Conservation (phyloP, 768 basidiomycete species). For the Russula ochroleuca region DNA sequence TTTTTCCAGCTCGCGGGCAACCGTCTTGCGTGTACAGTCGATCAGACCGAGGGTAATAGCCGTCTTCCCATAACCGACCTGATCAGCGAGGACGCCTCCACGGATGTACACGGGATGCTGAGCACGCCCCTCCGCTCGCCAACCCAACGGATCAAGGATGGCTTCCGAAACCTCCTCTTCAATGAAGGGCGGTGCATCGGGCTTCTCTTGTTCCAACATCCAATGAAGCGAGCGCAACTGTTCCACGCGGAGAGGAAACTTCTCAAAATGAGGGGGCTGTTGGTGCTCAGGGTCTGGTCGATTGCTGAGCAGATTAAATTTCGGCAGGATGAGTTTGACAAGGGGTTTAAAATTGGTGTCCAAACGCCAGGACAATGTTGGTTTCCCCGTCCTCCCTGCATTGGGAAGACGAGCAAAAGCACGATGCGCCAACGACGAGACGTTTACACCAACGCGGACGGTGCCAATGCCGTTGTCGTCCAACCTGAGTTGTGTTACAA, state of each 20-base stretch:
- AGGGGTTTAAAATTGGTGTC: slow-evolving; percentile 71
- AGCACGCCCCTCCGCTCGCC: slow-evolving; percentile 92
- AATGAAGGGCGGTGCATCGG: slow-evolving; percentile 63
- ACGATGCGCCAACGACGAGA: slow-evolving; percentile 81
- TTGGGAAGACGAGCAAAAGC: slow-evolving; percentile 76
- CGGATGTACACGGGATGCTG: slow-evolving; percentile 68
- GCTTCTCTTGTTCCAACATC: slow-evolving; percentile 82
- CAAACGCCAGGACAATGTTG: slow-evolving; percentile 71
- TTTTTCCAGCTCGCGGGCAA: slow-evolving; percentile 55
- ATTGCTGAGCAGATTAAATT: slow-evolving; percentile 74
- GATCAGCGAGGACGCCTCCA: slow-evolving; percentile 91
- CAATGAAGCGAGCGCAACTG: slow-evolving; percentile 87
- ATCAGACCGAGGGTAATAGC: slow-evolving; percentile 90
- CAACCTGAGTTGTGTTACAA: slow-evolving; percentile 77
- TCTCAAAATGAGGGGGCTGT: slow-evolving; percentile 78
- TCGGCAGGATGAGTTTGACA: slow-evolving; percentile 53
- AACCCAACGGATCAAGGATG: slow-evolving; percentile 77
- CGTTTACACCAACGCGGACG: slow-evolving; percentile 83
- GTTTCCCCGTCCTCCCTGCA: slow-evolving; percentile 40
- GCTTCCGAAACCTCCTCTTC: slow-evolving; percentile 96
- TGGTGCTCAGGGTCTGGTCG: slow-evolving; percentile 59
- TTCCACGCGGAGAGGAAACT: slow-evolving; percentile 64
- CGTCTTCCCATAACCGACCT: slow-evolving; percentile 97
- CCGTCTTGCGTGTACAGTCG: slow-evolving; percentile 57
- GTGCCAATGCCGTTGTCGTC: slow-evolving; percentile 58